Conservation (phyloP, 2,329 filamentous ascomycete genomes). For the Ceratocystis diversiconidia region DNA sequence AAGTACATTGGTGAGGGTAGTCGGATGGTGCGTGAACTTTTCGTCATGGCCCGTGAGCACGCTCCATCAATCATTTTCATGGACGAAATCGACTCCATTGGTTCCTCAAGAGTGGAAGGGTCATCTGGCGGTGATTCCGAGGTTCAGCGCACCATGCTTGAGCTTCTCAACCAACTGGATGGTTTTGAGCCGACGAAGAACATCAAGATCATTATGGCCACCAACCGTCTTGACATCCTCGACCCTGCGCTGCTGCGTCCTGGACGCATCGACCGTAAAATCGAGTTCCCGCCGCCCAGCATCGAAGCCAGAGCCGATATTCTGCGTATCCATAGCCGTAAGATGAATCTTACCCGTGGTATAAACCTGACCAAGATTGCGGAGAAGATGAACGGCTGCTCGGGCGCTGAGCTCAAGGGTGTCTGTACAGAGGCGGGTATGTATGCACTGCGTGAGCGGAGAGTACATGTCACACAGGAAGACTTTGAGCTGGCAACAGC, state of each 20-base stretch:
- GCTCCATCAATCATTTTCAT: constrained; percentile 99
- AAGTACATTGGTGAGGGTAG: constrained; percentile 99
- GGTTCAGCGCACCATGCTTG: constrained; percentile 96
- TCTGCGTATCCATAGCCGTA: constrained; percentile 88
- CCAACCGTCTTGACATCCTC: constrained; percentile 92
- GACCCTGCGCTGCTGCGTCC: constrained; percentile 88
- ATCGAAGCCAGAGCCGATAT: constrained; percentile 96
- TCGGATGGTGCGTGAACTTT: constrained; percentile 95
- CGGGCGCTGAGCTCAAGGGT: constrained; percentile 92
- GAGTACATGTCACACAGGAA: constrained; percentile 96
- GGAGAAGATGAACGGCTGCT: constrained; percentile 99
- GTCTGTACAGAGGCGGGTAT: constrained; percentile 98
- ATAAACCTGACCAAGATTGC: constrained; percentile 98
- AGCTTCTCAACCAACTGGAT: constrained; percentile 94
- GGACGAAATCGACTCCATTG: constrained; percentile 99
- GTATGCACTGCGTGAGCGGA: constrained; percentile 87
- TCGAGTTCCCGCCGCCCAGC: constrained; percentile 93
- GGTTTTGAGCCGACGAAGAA: constrained; percentile 99
- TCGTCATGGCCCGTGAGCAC: constrained; percentile 97
- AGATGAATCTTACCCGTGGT: constrained; percentile 95
- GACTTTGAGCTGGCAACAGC: constrained; percentile 97
- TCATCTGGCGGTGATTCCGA: constrained; percentile 92
- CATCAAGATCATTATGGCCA: constrained; percentile 99
- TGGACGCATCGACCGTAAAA: constrained; percentile 97
- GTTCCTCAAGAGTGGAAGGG: constrained; percentile 89